Base-by-base conservation (phyloP, 73 alveolate genomes). In the Effrenium voratum region DNA sequence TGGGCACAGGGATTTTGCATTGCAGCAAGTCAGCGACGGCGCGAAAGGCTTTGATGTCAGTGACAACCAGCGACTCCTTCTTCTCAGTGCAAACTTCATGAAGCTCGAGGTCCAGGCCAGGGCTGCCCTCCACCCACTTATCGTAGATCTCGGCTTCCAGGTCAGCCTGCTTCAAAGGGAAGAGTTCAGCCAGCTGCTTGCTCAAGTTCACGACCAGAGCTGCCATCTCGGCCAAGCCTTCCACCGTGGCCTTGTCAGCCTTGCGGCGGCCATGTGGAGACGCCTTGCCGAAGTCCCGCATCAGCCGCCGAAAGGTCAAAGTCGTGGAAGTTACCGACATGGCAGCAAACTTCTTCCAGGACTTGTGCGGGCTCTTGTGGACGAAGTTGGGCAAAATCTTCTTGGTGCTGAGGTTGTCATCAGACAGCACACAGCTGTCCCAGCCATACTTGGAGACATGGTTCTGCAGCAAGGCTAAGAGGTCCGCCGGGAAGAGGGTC, bases 401-500 rank as follows among this genome's bases (percentile, higher is more conserved):
- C 72, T 81, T 81, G 46, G 38, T 45, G 34, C 49, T 22, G 47
- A 81, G 34, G 12, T 32, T 46, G 50, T 81, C 91, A 36, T 81
- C 91, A 32, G 73, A 24, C 46, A 81, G 72, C 2, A 0, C 43
- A 32, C 91, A 81, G 0, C 47, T 26, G 13, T 81, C 91, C 91
- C 91, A 81, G 91, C 91, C 91, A 19, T n/a, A 81, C 47, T 81
- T 44, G 72, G 73, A 46, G 46, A 81, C 91, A 81, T 81, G 91
- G 72, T 1, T 12, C 32, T 81, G 91, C 24, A 81, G 68, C 73
- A 46, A 1, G 43, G 3, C 45, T 4, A 81, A 12, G 22, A 81
- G 45, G 45, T 81, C 73, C 12, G 44, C 73, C 19, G 47, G 47
- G 47, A 81, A 46, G 45, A 45, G n/a, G 49, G 26, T 28, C 91